Percentiles rank a stretch among this genome's conserved stretches.
Evolutionary conservation across 208 protist genomes (phyloP).

Genomic region (Leishmania tropica): DNA sequence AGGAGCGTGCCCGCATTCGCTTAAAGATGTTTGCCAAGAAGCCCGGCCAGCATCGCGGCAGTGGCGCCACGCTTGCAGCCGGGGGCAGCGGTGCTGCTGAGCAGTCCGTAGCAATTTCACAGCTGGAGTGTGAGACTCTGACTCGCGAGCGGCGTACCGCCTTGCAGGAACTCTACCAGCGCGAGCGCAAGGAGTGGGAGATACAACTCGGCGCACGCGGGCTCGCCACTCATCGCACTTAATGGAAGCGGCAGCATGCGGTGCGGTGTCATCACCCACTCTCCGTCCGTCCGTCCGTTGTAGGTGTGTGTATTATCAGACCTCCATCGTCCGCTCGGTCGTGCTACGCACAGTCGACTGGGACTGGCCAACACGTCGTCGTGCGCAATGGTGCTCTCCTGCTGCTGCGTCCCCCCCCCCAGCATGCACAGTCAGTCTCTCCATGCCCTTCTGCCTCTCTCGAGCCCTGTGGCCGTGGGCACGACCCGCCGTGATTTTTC

Average conservation of each 20-base stretch:
- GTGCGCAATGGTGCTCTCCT: neutral
- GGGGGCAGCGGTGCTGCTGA: neutral
- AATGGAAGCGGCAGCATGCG: neutral
- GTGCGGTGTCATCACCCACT: neutral
- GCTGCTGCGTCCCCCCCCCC: neutral
- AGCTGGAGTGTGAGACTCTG: slow-evolving; percentile 37
- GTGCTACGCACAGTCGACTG: neutral
- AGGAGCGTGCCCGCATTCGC: slow-evolving; percentile 49
- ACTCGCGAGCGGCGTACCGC: slow-evolving; percentile 59
- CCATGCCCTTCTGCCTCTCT: neutral
- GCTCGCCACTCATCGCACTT: slow-evolving; percentile 20
- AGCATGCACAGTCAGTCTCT: neutral
- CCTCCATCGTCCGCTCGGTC: neutral
- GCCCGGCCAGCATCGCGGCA: slow-evolving; percentile 24
- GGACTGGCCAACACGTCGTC: neutral
- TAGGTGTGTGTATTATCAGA: neutral
- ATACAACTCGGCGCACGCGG: slow-evolving; percentile 49
- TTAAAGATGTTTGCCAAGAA: slow-evolving; percentile 36
- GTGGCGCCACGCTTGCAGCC: neutral
- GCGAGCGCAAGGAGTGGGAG: slow-evolving; percentile 69
- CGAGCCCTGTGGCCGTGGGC: neutral
- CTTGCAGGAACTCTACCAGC: slow-evolving; percentile 64
- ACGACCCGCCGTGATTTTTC: neutral
- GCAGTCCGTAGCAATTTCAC: slow-evolving; percentile 2
- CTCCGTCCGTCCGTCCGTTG: no score